Evolutionary conservation across 352 stramenopile genomes (phyloP).

Genomic region (Pythium grandisporangium): DNA sequence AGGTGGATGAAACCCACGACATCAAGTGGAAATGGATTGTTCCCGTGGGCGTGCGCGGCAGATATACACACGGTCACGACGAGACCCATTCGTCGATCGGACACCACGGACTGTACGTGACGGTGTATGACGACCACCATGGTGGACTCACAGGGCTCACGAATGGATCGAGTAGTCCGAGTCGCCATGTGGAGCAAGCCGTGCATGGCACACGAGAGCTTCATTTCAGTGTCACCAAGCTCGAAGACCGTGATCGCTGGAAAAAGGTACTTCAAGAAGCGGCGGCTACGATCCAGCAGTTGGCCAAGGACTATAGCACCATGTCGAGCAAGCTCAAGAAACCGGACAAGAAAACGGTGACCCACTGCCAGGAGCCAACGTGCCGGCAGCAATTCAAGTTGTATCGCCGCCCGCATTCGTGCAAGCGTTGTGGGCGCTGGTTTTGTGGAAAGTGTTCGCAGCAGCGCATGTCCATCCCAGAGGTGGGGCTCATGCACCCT

Average conservation of each 20-base stretch:
- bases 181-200: no score
- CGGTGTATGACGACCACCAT: conserved; percentile 69
- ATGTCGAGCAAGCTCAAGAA: conserved; percentile 71
- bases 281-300: conserved; percentile 48
- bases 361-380: conserved; percentile 58
- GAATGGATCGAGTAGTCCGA: conserved; percentile 19
- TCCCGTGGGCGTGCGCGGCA: conserved; percentile 51
- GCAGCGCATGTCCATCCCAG: conserved; percentile 71
- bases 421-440: conserved; percentile 79
- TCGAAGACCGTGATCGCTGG: conserved; percentile 78
- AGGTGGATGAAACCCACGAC: conserved; percentile 67
- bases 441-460: conserved; percentile 80
- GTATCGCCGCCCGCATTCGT: conserved; percentile 72
- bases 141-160: conserved; percentile 3
- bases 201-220: conserved; percentile 55
- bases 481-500: conserved; percentile 64
- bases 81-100: conserved; percentile 76
- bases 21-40: conserved; percentile 88
- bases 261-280: conserved; percentile 59
- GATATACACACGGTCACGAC: conserved; percentile 81
- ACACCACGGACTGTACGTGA: conserved; percentile 78
- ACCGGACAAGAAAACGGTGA: conserved; percentile 74
- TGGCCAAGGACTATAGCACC: conserved; percentile 55
- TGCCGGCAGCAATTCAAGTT: conserved; percentile 77
- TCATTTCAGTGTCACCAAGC: conserved; percentile 80